Conservation (phyloP, 2,329 filamentous ascomycete species). For the Coniosporium tulheliwenetii region DNA sequence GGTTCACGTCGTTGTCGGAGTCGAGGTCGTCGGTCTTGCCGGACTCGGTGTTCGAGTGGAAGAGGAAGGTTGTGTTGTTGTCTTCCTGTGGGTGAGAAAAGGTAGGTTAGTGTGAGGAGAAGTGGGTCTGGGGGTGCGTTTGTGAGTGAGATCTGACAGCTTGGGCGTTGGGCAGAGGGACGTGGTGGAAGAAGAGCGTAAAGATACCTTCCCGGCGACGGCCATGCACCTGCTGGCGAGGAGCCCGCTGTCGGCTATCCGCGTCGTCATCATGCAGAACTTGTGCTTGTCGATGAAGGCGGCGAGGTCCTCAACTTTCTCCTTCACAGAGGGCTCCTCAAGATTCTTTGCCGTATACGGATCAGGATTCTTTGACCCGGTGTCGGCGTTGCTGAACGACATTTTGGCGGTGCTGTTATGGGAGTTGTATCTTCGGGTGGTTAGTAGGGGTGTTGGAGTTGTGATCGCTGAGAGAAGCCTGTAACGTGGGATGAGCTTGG, state of each 20-base stretch:
- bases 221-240: conserved; percentile 79
- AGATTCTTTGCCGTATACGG: conserved; percentile 68
- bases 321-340: conserved; percentile 52
- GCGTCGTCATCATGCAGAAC: conserved; percentile 81
- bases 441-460: not conserved
- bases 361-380: conserved; percentile 53
- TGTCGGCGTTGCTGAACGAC: conserved; percentile 42
- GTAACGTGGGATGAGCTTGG: not conserved
- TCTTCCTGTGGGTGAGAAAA: conserved; percentile 40
- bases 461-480: not conserved
- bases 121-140: not conserved
- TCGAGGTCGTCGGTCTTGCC: conserved; percentile 74
- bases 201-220: conserved; percentile 55
- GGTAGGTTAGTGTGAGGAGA: conserved; percentile 4
- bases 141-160: not conserved
- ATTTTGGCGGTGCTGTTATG: conserved; percentile 11
- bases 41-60: conserved; percentile 83
- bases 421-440: not conserved
- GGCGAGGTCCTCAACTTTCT: conserved; percentile 62
- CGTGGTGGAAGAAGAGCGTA: not conserved
- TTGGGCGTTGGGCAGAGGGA: not conserved
- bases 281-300: conserved; percentile 59
- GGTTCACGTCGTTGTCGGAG: conserved; percentile 58
- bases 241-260: conserved; percentile 45
- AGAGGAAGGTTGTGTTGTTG: conserved; percentile 67